These are phyloP conservation scores for Proliferodiscus dingleyae DNA, from an alignment of 2,329 filamentous ascomycete species.

Conservation along the genomic window DNA sequence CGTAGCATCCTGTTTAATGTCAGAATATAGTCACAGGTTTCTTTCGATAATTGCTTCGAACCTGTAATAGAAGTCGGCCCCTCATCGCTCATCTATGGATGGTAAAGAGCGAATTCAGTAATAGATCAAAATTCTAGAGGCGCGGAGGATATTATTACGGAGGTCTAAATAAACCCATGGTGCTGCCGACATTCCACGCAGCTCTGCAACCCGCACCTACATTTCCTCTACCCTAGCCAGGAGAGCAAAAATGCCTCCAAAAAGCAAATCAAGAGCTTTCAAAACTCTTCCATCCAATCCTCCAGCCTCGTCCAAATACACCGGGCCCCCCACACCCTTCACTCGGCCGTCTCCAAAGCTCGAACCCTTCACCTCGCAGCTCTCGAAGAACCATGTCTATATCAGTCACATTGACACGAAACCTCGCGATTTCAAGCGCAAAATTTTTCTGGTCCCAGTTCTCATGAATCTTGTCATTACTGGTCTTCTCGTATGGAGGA, in stretches of 20 bases:
- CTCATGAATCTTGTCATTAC: conserved; percentile 68
- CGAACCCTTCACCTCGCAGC: conserved; percentile 58
- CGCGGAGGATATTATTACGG: conserved; percentile 15
- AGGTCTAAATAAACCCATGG: conserved; percentile 1
- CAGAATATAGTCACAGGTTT: conserved; percentile 2
- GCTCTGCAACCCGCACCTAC: neutral
- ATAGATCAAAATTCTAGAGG: conserved; percentile 6
- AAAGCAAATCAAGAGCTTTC: conserved; percentile 27
- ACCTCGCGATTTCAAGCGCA: conserved; percentile 66
- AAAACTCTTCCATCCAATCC: conserved; percentile 8
- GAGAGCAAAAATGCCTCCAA: conserved; percentile 28
- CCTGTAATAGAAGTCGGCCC: conserved; percentile 27
- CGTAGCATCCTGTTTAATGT: conserved; percentile 23
- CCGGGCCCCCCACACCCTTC: conserved; percentile 59
- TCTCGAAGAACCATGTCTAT: conserved; percentile 70
- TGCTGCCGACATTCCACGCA: neutral
- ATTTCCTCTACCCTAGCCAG: neutral
- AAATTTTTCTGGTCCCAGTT: conserved; percentile 76
- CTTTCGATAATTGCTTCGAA: conserved; percentile 4
- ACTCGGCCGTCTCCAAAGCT: conserved; percentile 58
- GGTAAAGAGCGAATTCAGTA: conserved; percentile 8
- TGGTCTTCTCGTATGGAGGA: conserved; percentile 60
- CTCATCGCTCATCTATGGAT: conserved; percentile 26
- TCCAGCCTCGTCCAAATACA: conserved; percentile 4
- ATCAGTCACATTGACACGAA: conserved; percentile 77